Evolutionary conservation across 768 basidiomycete species (phyloP).

Genomic region (Leccinum broughii): DNA sequence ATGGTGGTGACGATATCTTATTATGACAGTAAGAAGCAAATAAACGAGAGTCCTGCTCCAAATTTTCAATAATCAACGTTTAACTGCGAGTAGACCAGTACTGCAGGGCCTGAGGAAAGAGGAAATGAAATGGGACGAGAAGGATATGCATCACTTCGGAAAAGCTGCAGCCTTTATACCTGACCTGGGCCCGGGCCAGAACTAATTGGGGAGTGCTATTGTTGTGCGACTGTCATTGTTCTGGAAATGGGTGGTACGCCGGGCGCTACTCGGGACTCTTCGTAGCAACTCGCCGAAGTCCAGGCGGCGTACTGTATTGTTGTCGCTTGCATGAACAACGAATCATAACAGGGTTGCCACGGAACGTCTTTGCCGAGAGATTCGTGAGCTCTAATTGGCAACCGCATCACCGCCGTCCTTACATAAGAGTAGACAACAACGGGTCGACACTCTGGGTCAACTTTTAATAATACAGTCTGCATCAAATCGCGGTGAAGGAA

Average conservation of each 20-base stretch:
- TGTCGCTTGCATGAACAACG: background rate
- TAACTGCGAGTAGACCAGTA: conserved; percentile 25
- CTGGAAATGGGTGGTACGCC: conserved; percentile 1
- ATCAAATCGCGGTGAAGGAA: background rate
- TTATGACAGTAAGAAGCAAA: background rate
- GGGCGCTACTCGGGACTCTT: background rate
- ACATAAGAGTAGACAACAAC: background rate
- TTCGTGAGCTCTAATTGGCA: background rate
- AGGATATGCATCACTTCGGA: background rate
- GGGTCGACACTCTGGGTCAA: too few relatives aligned
- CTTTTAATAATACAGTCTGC: background rate
- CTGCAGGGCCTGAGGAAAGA: conserved; percentile 15
- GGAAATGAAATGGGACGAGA: conserved; percentile 1
- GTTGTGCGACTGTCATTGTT: conserved; percentile 19
- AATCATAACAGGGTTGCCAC: background rate
- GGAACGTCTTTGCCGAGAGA: background rate
- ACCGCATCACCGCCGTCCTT: background rate
- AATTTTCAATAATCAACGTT: background rate
- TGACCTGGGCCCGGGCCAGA: background rate
- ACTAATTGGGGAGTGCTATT: conserved; percentile 11
- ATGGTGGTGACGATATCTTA: conserved; percentile 36
- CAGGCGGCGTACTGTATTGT: background rate
- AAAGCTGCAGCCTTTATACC: conserved; percentile 18
- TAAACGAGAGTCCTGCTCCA: conserved; percentile 25
- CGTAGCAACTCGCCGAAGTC: background rate